Evolutionary conservation across 352 stramenopile genomes (phyloP).

Genomic region (Phytophthora sp.): DNA sequence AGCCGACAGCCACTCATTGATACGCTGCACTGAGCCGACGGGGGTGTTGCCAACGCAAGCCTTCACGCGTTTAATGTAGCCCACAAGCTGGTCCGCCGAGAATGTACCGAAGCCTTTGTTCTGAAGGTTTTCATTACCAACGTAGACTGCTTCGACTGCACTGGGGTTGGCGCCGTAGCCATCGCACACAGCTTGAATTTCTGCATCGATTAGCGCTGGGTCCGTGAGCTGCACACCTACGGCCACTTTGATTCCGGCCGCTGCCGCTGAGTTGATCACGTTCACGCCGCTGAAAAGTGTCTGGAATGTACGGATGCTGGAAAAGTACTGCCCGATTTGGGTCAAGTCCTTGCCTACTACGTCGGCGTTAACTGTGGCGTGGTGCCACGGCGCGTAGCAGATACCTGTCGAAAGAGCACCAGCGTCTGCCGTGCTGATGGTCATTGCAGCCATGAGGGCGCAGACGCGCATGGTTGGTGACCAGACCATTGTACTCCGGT

Average conservation of each 20-base stretch:
- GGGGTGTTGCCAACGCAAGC: conserved; percentile 44
- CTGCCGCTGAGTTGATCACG: conserved; percentile 51
- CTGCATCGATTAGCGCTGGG: conserved; percentile 36
- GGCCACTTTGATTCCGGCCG: conserved; percentile 62
- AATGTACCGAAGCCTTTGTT: conserved; percentile 56
- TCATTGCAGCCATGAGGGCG: conserved; percentile 15
- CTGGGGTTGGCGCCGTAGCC: conserved; percentile 46
- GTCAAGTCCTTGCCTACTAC: conserved; percentile 50
- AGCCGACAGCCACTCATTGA: conserved; percentile 67
- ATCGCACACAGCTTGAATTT: conserved; percentile 71
- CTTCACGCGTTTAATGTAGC: conserved; percentile 65
- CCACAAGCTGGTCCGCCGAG: conserved; percentile 43
- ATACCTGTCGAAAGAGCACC: conserved; percentile 28
- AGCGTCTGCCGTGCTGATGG: conserved; percentile 16
- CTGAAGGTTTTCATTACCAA: conserved; percentile 80
- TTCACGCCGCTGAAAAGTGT: conserved; percentile 67
- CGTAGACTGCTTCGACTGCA: conserved; percentile 68
- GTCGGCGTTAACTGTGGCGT: conserved; percentile 41
- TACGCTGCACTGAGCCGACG: conserved; percentile 79
- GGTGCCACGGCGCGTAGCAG: conserved; percentile 43
- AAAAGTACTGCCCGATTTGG: conserved; percentile 55
- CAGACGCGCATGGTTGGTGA: conserved; percentile 17
- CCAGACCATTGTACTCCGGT: conserved; percentile 25
- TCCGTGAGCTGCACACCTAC: conserved; percentile 76
- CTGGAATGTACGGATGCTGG: conserved; percentile 73